Percentiles rank a stretch among this genome's conserved stretches.
Evolutionary conservation across 1,139 yeast species (phyloP).

Genomic region (Yamadazyma jaroonii): DNA sequence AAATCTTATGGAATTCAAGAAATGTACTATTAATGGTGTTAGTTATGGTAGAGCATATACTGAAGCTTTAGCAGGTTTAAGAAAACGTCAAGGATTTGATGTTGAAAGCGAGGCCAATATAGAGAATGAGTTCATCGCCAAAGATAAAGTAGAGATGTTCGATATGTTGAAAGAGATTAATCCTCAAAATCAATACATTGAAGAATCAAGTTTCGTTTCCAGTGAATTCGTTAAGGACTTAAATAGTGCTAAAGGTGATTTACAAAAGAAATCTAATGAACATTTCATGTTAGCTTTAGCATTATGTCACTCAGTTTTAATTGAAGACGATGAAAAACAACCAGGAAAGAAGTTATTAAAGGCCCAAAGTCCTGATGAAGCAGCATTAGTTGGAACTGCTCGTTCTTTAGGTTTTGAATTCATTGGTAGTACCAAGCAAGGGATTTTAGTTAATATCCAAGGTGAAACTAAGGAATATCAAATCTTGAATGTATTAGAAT

Average conservation of each 20-base stretch:
- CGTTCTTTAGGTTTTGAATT: conserved; percentile 53
- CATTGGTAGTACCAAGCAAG: conserved; percentile 44
- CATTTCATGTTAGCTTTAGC: conserved; percentile 87
- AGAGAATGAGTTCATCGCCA: conserved; percentile 47
- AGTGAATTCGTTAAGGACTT: conserved; percentile 48
- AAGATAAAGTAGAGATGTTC: conserved; percentile 68
- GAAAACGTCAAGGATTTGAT: conserved; percentile 54
- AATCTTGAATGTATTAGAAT: conserved; percentile 50
- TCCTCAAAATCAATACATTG: conserved; percentile 40
- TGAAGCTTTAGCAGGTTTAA: conserved; percentile 58
- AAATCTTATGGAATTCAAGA: conserved; percentile 59
- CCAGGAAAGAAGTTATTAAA: conserved; percentile 39
- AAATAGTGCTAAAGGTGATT: conserved; percentile 23
- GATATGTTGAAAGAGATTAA: conserved; percentile 39
- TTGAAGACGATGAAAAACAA: conserved; percentile 39
- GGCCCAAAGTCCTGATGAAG: conserved; percentile 67
- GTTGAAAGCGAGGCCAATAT: conserved; percentile 44
- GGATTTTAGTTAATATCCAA: conserved; percentile 40
- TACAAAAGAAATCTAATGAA: conserved; percentile 64
- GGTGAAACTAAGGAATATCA: conserved; percentile 46
- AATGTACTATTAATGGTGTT: conserved; percentile 54
- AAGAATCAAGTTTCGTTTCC: conserved; percentile 69
- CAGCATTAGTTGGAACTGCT: conserved; percentile 61
- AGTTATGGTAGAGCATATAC: conserved; percentile 61
- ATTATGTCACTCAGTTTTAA: conserved; percentile 61